A percentile compares a stretch with the other conserved stretches of the same genome.
Conservation (phyloP, 495 filamentous ascomycete genomes). For the Rostrohypoxylon terebratum region DNA sequence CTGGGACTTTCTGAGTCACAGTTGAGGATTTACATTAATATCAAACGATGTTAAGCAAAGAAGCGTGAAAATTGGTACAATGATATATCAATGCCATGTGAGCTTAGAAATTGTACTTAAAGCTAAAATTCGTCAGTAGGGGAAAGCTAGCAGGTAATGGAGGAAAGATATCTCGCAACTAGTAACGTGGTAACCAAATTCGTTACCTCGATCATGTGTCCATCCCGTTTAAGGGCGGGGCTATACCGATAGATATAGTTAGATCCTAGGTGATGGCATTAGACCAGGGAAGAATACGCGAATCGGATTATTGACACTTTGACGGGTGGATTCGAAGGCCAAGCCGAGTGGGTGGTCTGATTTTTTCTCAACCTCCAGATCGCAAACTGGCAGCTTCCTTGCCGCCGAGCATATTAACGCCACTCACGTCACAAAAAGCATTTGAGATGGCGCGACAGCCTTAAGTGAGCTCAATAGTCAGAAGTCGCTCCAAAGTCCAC, state of each 20-base stretch:
- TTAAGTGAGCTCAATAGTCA: neutral
- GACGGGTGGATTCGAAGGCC: slow-evolving; percentile 25
- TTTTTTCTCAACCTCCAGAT: slow-evolving; percentile 35
- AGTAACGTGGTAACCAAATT: slow-evolving; percentile 34
- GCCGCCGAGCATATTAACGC: slow-evolving; percentile 21
- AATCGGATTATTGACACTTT: slow-evolving; percentile 23
- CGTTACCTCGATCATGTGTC: slow-evolving; percentile 14
- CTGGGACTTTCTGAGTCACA: neutral
- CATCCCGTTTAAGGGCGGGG: slow-evolving; percentile 15
- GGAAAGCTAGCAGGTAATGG: slow-evolving; percentile 13
- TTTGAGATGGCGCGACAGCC: neutral
- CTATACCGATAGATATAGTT: slow-evolving; percentile 24
- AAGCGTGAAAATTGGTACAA: neutral
- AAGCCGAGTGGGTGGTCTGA: slow-evolving; percentile 29
- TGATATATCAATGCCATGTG: neutral
- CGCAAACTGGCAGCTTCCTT: slow-evolving; percentile 5
- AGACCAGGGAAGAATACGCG: slow-evolving; percentile 31
- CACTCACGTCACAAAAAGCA: slow-evolving; percentile 9
- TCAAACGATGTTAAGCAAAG: neutral
- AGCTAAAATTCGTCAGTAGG: neutral
- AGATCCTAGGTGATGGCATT: slow-evolving; percentile 3
- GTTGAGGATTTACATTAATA: neutral
- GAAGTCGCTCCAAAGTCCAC: neutral
- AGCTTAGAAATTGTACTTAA: neutral
- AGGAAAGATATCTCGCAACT: slow-evolving; percentile 21